Conservation (phyloP, 257 asterid species). For the Solanum bulbocastanum region DNA sequence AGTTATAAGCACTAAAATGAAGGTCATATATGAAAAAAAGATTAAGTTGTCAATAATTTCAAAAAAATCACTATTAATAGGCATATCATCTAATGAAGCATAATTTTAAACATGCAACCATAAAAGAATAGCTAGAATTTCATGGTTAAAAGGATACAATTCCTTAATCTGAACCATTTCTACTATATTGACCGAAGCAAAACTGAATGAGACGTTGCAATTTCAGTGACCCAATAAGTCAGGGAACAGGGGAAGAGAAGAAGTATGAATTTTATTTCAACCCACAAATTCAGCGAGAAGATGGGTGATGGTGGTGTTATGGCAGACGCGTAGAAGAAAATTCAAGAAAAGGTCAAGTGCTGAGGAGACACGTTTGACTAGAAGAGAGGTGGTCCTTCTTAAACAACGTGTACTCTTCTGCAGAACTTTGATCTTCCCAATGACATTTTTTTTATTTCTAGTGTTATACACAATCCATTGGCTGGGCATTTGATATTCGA, state of each 20-base stretch:
- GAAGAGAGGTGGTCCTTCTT: neutral
- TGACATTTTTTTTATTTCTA: too few relatives aligned
- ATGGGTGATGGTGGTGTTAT: neutral
- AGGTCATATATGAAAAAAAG: neutral
- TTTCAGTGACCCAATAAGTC: neutral
- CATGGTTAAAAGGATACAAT: conserved; percentile 60
- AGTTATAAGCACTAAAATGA: neutral
- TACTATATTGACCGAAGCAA: neutral
- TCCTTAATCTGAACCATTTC: conserved; percentile 15
- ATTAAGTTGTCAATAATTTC: neutral
- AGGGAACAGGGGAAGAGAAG: neutral
- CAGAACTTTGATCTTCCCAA: neutral
- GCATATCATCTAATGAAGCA: neutral
- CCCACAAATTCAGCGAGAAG: neutral
- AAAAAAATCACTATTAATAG: neutral
- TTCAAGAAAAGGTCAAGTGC: neutral
- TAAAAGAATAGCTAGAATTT: neutral
- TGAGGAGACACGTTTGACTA: neutral
- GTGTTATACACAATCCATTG: too few relatives aligned
- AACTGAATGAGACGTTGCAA: neutral
- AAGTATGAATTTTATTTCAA: neutral
- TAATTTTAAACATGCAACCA: neutral
- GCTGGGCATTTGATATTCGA: too few relatives aligned
- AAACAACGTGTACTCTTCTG: neutral
- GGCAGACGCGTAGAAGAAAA: neutral